Conservation (phyloP, 768 basidiomycete species). For the Amanita polypyramis region DNA sequence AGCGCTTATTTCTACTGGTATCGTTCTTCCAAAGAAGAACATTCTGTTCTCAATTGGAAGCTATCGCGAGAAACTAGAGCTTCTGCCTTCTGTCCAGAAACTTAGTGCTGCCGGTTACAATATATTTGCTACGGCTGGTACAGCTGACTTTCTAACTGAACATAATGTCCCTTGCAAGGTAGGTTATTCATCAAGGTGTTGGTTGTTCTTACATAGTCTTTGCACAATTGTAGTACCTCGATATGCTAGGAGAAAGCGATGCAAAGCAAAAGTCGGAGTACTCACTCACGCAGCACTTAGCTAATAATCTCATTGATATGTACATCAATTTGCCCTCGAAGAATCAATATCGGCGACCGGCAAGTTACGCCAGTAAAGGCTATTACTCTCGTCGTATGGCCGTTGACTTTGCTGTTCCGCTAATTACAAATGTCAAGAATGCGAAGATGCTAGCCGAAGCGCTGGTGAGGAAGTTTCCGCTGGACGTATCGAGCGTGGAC, state of each 20-base stretch:
- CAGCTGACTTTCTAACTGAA: slow-evolving; percentile 95
- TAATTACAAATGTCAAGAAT: slow-evolving; percentile 98
- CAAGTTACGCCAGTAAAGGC: slow-evolving; percentile 94
- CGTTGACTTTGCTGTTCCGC: slow-evolving; percentile 93
- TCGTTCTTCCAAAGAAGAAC: slow-evolving; percentile 92
- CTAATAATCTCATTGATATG: slow-evolving; percentile 96
- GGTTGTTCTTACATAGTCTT: slow-evolving; percentile 1
- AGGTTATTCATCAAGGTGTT: slow-evolving; percentile 7
- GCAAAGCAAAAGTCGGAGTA: slow-evolving; percentile 93
- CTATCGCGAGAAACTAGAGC: slow-evolving; percentile 94
- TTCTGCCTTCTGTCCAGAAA: slow-evolving; percentile 91
- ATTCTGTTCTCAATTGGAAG: slow-evolving; percentile 95
- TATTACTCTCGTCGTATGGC: slow-evolving; percentile 97
- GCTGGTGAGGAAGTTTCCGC: slow-evolving; percentile 76
- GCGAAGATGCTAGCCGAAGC: slow-evolving; percentile 96
- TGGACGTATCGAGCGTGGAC: slow-evolving; percentile 86
- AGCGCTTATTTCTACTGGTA: slow-evolving; percentile 93
- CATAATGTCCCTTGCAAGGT: slow-evolving; percentile 96
- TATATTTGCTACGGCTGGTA: slow-evolving; percentile 95
- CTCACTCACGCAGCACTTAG: slow-evolving; percentile 92
- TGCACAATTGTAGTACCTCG: slow-evolving; percentile 56
- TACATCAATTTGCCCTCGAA: slow-evolving; percentile 99
- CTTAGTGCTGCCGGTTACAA: slow-evolving; percentile 89
- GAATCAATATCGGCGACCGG: slow-evolving; percentile 94
- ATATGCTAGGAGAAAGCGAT: slow-evolving; percentile 64